Base-by-base conservation (phyloP, 208 protist genomes). In the Trypanosoma avium region DNA sequence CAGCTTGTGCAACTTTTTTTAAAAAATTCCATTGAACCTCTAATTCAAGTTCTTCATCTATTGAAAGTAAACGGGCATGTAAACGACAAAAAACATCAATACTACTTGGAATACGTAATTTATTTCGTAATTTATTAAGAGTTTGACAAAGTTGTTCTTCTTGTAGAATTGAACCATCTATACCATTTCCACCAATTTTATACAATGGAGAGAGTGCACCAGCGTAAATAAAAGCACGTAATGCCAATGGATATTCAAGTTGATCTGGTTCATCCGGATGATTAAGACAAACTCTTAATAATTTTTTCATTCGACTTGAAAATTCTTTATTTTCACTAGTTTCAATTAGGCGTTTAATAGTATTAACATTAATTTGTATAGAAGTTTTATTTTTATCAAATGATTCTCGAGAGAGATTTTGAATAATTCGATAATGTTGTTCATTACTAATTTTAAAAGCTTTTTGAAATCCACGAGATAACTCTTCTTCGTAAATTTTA, bases 1-100 rank as follows among this genome's bases (percentile, higher is more conserved):
- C 68, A 12, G 70, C 53, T 17, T 47, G 49, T 7, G 77, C 77
- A 3, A 85, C 64, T 33, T 60, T 50, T 49, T 70, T 76, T 8
- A 86, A 47, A 56, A 79, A 85, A 6, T 65, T 55, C 19, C 73
- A 46, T 59, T 84, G 77, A 12, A 46, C 48, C 43, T 74, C 67
- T 22, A 68, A 46, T 26, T 50, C 70, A 40, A 24, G 62, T 42
- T 48, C 57, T 43, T 84, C 68, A 66, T 78, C 67, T 47, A 73
- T 88, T 22, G 77, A 80, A 59, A 89, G 54, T 17, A 92, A 53
- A n/a, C 77, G 73, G 15, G 80, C 82, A 56, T 92, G 86, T 19
- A 92, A 56, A 36, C 67, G 80, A 65, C 86, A 92, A 62, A 78
- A 92, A 24, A 30, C 27, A 21, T 81, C 82, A 10, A 83, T 45